These are phyloP conservation scores for Pseudofabraea citricarpa DNA, from an alignment of 2,329 filamentous ascomycete species.

Conservation along the genomic window DNA sequence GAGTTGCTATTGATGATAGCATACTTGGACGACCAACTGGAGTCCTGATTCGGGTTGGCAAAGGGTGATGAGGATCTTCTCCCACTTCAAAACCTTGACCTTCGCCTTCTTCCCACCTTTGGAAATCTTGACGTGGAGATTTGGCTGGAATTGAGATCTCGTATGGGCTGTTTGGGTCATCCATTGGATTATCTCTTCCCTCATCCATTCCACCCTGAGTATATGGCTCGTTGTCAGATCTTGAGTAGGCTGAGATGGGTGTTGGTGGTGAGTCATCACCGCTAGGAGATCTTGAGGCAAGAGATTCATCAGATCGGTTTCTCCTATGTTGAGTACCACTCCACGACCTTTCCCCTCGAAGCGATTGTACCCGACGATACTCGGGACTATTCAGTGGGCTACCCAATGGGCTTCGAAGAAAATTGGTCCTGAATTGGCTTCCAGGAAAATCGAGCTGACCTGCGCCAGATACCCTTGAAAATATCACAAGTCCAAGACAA, in stretches of 20 bases:
- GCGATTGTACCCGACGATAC: slow-evolving; percentile 8
- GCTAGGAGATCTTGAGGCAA: slow-evolving; percentile 8
- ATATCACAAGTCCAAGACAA: slow-evolving; percentile 83
- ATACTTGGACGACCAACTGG: background rate
- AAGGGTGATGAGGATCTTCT: too few relatives aligned
- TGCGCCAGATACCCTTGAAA: slow-evolving; percentile 50
- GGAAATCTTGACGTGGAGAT: background rate
- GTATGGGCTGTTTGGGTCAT: background rate
- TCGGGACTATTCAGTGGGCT: slow-evolving; percentile 20
- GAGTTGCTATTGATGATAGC: background rate
- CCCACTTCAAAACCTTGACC: background rate
- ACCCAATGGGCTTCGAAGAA: slow-evolving; percentile 17
- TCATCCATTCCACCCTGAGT: slow-evolving; percentile 6
- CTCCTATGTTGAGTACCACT: slow-evolving; percentile 10
- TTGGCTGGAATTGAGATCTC: background rate
- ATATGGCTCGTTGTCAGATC: slow-evolving; percentile 9
- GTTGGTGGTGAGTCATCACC: slow-evolving; percentile 16
- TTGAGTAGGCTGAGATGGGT: slow-evolving; percentile 17
- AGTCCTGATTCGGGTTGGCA: background rate
- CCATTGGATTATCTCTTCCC: background rate
- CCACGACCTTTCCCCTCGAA: slow-evolving; percentile 10
- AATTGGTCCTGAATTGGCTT: slow-evolving; percentile 13
- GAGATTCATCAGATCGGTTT: slow-evolving; percentile 11
- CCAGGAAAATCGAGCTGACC: slow-evolving; percentile 20
- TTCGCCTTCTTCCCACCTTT: background rate